phyloP scores from a whole-genome alignment of 2,329 filamentous ascomycete species.

The Juglanconis sp. region DNA sequence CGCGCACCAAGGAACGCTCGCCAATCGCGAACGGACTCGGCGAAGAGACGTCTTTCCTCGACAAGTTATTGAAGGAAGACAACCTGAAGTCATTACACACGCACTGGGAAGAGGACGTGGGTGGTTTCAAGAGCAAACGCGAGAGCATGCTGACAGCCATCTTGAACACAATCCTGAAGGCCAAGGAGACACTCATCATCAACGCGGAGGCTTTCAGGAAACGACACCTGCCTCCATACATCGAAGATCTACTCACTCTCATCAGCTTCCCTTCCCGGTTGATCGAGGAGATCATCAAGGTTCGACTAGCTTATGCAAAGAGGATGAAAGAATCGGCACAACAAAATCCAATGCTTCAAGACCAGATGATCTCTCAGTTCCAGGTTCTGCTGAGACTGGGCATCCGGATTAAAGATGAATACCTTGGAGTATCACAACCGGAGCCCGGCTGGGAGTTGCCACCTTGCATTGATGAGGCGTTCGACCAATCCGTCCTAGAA shows the following conservation, averaged over 20 bases:
- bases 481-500: slow-evolving; percentile 86
- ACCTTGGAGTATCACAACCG: slow-evolving; percentile 76
- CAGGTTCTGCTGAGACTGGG: slow-evolving; percentile 89
- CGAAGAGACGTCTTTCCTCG: slow-evolving; percentile 90
- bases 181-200: slow-evolving; percentile 83
- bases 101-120: slow-evolving; percentile 47
- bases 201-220: slow-evolving; percentile 83
- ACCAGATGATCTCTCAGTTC: slow-evolving; percentile 97
- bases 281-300: slow-evolving; percentile 93
- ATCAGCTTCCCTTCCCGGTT: slow-evolving; percentile 97
- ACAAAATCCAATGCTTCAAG: slow-evolving; percentile 88
- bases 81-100: slow-evolving; percentile 88
- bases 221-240: slow-evolving; percentile 89
- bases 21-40: slow-evolving; percentile 69
- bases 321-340: slow-evolving; percentile 94
- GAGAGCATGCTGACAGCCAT: slow-evolving; percentile 83
- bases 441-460: slow-evolving; percentile 94
- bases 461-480: slow-evolving; percentile 93
- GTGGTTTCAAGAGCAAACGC: slow-evolving; percentile 39
- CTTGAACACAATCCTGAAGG: slow-evolving; percentile 84
- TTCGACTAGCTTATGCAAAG: slow-evolving; percentile 85
- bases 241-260: slow-evolving; percentile 90
- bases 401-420: slow-evolving; percentile 87
- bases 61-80: slow-evolving; percentile 92
- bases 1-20: slow-evolving; percentile 67